These are phyloP conservation scores for Coemansia sp. DNA, from an alignment of 192 early-diverging fungal genomes.

Conservation along the genomic window DNA sequence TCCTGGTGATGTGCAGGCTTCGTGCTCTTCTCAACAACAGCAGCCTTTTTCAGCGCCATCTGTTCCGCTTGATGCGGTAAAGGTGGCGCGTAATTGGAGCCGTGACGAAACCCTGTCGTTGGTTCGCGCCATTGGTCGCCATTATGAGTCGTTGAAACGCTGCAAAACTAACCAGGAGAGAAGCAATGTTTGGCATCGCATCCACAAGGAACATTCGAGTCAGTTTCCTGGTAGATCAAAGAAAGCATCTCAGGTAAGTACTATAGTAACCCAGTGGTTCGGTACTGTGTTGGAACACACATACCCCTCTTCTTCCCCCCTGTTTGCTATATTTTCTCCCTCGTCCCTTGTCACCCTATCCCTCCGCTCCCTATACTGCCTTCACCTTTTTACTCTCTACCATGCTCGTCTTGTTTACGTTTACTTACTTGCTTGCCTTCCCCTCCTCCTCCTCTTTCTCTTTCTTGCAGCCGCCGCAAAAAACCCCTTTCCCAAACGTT, in stretches of 20 bases:
- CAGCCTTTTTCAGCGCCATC: neutral
- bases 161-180: conserved; percentile 58
- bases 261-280: neutral
- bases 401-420: no score
- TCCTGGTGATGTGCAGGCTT: neutral
- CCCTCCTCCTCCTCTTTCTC: neutral
- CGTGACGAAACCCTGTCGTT: conserved; percentile 52
- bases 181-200: conserved; percentile 52
- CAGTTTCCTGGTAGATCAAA: conserved; percentile 53
- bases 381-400: no score
- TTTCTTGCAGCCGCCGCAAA: no score
- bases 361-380: no score
- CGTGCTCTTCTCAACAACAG: conserved; percentile 3
- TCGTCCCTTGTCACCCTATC: no score
- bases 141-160: conserved; percentile 46
- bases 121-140: conserved; percentile 48
- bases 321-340: conserved; percentile 1
- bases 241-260: conserved; percentile 53
- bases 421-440: no score
- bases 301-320: conserved; percentile 1
- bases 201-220: conserved; percentile 53
- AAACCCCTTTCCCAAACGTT: no score
- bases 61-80: conserved; percentile 21
- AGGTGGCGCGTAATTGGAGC: conserved; percentile 53
- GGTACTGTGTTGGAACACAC: no score